Evolutionary conservation across 306 rosid species (phyloP).

Genomic region (Trichosanthes cucumerina): DNA sequence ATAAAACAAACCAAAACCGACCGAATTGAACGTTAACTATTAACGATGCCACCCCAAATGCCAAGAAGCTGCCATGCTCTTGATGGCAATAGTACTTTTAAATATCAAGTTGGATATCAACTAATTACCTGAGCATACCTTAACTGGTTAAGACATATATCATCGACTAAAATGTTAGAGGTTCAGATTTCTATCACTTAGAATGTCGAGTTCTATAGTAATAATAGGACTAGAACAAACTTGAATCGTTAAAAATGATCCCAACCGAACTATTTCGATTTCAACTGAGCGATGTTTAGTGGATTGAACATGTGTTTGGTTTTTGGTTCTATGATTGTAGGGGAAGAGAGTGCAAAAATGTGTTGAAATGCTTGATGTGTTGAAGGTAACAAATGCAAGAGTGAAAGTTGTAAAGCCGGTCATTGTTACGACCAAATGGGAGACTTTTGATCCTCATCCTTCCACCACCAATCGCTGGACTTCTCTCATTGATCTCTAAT

Average conservation of each 20-base stretch:
- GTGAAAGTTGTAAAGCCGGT: slow-evolving; percentile 29
- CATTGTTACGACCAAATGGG: slow-evolving; percentile 73
- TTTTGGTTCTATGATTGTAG: slow-evolving; percentile 17
- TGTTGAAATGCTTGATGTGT: slow-evolving; percentile 54
- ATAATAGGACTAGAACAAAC: not conserved
- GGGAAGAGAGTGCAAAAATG: slow-evolving; percentile 69
- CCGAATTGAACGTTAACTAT: not conserved
- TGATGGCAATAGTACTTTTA: too few relatives aligned
- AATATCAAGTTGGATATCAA: too few relatives aligned
- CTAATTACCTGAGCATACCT: too few relatives aligned
- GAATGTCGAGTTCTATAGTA: too few relatives aligned
- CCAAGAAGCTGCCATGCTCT: not conserved
- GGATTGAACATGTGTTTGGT: not conserved
- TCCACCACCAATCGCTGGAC: slow-evolving; percentile 28
- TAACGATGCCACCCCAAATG: not conserved
- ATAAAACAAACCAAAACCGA: not conserved
- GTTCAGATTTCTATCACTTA: too few relatives aligned
- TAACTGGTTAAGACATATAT: too few relatives aligned
- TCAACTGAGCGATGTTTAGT: not conserved
- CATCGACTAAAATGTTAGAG: too few relatives aligned
- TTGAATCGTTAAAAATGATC: not conserved
- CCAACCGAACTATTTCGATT: not conserved
- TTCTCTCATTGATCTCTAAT: slow-evolving; percentile 19
- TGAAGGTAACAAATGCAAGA: slow-evolving; percentile 53
- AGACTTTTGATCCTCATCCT: slow-evolving; percentile 45